Conservation (phyloP, 257 asterid species). For the Solanum sejunctum region DNA sequence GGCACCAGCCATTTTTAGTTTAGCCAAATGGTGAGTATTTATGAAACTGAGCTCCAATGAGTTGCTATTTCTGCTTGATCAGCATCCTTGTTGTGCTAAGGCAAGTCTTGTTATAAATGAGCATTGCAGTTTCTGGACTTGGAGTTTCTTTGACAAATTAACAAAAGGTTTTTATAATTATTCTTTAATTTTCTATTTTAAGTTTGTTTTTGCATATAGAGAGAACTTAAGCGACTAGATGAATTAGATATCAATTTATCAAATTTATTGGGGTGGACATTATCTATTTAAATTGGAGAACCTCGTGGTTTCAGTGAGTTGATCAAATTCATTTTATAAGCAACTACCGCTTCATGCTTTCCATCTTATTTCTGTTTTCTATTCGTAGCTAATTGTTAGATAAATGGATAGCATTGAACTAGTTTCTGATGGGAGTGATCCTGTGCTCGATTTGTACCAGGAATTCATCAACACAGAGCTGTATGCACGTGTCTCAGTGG, state of each 20-base stretch:
- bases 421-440: not conserved
- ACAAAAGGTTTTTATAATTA: not conserved
- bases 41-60: not conserved
- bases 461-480: slow-evolving; percentile 88
- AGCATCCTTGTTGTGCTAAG: not conserved
- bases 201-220: not conserved
- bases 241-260: not conserved
- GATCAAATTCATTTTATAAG: not conserved
- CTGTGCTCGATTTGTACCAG: slow-evolving; percentile 28
- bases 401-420: not conserved
- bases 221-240: not conserved
- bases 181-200: not conserved
- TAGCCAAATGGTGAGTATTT: not conserved
- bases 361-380: not conserved
- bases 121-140: not conserved
- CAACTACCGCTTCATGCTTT: not conserved
- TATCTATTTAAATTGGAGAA: not conserved
- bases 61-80: not conserved
- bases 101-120: not conserved
- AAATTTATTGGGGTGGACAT: no score
- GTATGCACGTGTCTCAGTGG: slow-evolving; percentile 95
- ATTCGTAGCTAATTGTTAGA: not conserved
- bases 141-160: not conserved
- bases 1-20: not conserved
- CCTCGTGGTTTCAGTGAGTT: not conserved